Conservation (phyloP, 1,139 yeast species). For the Candida glucosophila region DNA sequence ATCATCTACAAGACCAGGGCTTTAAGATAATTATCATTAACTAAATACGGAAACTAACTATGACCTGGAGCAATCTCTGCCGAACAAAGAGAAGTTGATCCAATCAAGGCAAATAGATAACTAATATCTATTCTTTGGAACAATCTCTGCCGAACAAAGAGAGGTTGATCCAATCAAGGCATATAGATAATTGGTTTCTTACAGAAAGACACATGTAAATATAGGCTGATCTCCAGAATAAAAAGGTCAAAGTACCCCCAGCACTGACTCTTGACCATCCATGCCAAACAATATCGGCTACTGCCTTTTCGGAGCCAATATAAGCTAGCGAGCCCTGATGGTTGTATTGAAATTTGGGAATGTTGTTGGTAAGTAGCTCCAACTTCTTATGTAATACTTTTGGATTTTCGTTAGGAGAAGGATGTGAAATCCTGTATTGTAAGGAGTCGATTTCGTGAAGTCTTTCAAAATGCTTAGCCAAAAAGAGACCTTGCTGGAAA, state of each 20-base stretch:
- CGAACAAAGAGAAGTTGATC: slow-evolving; percentile 78
- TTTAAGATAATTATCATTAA: too few species aligned
- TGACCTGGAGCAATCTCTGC: slow-evolving; percentile 72
- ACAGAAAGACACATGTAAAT: slow-evolving; percentile 86
- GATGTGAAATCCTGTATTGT: slow-evolving; percentile 30
- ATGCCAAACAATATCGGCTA: slow-evolving; percentile 87
- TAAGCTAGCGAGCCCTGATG: slow-evolving; percentile 74
- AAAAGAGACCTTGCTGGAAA: slow-evolving; percentile 83
- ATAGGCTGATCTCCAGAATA: slow-evolving; percentile 93
- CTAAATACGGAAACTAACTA: too few species aligned
- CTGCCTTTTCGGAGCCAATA: slow-evolving; percentile 87
- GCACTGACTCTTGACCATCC: slow-evolving; percentile 74
- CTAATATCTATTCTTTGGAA: slow-evolving; percentile 60
- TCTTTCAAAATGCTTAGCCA: slow-evolving; percentile 64
- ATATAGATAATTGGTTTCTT: slow-evolving; percentile 78
- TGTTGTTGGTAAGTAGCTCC: slow-evolving; percentile 31
- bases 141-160: slow-evolving; percentile 84
- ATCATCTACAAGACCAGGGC: too few species aligned
- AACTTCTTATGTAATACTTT: slow-evolving; percentile 36
- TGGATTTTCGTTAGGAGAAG: slow-evolving; percentile 22
- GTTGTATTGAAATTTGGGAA: slow-evolving; percentile 53
- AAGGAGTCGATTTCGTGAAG: slow-evolving; percentile 61
- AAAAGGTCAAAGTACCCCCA: slow-evolving; percentile 80
- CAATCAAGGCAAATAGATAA: slow-evolving; percentile 79
- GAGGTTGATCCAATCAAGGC: slow-evolving; percentile 83